phyloP scores from a whole-genome alignment of 2,329 filamentous ascomycete species.

The Pochonia chlamydosporia region DNA sequence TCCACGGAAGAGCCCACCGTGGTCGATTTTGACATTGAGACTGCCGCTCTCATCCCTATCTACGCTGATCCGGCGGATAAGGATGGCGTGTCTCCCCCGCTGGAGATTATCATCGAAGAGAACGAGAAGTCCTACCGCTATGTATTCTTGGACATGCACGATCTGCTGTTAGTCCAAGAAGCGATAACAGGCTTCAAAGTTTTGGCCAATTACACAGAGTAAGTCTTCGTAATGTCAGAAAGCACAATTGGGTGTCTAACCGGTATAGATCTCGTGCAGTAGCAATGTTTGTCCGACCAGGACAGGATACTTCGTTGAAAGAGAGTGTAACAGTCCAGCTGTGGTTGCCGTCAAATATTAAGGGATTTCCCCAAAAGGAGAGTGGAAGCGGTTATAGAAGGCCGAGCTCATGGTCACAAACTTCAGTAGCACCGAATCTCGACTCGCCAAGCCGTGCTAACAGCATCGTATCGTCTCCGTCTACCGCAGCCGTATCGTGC shows the following conservation, averaged over 20 bases:
- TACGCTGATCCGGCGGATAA: slow-evolving; percentile 12
- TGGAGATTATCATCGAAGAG: slow-evolving; percentile 18
- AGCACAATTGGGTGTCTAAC: slow-evolving; percentile 4
- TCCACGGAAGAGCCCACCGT: background rate
- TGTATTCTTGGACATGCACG: slow-evolving; percentile 12
- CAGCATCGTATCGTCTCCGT: background rate
- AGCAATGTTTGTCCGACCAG: background rate
- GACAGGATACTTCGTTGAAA: background rate
- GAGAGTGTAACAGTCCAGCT: background rate
- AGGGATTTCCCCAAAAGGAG: background rate
- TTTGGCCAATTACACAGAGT: slow-evolving; percentile 1
- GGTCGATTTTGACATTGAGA: slow-evolving; percentile 12
- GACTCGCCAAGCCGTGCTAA: background rate
- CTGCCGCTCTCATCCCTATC: slow-evolving; percentile 12
- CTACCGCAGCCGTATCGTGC: background rate
- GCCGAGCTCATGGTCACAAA: background rate
- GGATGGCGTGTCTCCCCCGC: background rate
- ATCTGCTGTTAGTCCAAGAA: slow-evolving; percentile 18
- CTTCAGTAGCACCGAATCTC: background rate
- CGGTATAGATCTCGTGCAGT: background rate
- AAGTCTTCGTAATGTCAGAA: slow-evolving; percentile 13
- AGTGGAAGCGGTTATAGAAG: background rate
- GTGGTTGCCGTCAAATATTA: background rate
- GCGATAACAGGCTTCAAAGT: slow-evolving; percentile 19
- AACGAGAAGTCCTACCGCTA: slow-evolving; percentile 15